Conservation (phyloP, 768 basidiomycete genomes). For the Leucosporidium yakuticum region DNA sequence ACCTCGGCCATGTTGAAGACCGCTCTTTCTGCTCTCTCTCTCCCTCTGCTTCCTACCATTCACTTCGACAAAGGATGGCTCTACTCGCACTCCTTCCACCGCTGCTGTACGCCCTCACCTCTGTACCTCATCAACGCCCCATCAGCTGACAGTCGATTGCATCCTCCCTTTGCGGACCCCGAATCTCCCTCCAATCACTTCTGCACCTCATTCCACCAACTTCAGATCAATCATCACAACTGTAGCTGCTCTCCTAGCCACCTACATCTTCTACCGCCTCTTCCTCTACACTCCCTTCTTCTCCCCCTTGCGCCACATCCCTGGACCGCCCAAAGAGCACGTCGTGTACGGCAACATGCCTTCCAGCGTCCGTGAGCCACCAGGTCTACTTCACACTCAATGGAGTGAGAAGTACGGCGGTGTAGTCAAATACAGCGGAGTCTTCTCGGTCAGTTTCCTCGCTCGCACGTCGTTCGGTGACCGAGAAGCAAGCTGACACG, state of each 20-base stretch:
- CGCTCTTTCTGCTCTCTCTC: too few relatives aligned
- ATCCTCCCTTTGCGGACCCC: background rate
- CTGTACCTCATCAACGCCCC: background rate
- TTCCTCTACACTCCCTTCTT: constrained; percentile 4
- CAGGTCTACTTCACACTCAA: constrained; percentile 52
- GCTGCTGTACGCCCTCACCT: background rate
- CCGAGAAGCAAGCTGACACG: background rate
- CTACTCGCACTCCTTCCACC: background rate
- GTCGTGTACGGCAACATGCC: constrained; percentile 14
- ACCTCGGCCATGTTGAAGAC: too few relatives aligned
- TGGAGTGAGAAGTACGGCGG: constrained; percentile 57
- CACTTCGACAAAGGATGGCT: background rate
- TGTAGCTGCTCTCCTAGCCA: background rate
- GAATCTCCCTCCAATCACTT: background rate
- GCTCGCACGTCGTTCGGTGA: background rate
- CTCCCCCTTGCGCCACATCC: constrained; percentile 12
- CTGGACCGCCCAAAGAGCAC: constrained; percentile 1
- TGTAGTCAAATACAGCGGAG: constrained; percentile 55
- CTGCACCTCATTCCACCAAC: too few relatives aligned
- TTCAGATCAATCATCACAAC: too few relatives aligned
- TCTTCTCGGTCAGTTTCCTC: constrained; percentile 51
- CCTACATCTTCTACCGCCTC: background rate
- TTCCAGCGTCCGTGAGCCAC: constrained; percentile 35
- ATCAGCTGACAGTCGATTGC: background rate
- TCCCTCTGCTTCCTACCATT: too few relatives aligned